Evolutionary conservation across 805 yeast species (phyloP).

Genomic region (Komagataella mondaviorum): DNA sequence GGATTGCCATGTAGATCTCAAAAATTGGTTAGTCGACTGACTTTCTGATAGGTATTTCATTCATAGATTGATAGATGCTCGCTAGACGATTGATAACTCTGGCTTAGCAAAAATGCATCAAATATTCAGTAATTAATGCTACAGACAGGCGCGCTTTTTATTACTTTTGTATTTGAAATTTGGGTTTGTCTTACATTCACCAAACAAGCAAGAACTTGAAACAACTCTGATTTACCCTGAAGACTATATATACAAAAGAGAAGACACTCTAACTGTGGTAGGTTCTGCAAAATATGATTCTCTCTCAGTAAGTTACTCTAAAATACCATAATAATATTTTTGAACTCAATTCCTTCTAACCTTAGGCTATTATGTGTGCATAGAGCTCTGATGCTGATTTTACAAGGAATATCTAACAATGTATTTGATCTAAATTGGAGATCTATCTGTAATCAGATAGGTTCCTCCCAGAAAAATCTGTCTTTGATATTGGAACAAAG

Average conservation of each 20-base stretch:
- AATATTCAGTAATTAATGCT: too few species aligned
- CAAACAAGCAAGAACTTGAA: background rate
- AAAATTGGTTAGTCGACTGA: too few species aligned
- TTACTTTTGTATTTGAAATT: too few species aligned
- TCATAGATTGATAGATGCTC: too few species aligned
- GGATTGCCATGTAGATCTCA: constrained; percentile 1
- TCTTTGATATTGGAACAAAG: background rate
- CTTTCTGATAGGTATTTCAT: too few species aligned
- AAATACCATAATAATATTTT: background rate
- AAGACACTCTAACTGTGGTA: background rate
- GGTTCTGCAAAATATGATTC: background rate
- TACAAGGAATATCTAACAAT: background rate
- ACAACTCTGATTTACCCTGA: background rate
- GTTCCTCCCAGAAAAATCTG: background rate
- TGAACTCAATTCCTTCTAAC: background rate
- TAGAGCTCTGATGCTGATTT: background rate
- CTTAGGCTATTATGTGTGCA: background rate
- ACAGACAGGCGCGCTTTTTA: too few species aligned
- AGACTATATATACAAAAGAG: background rate
- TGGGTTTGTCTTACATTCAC: too few species aligned
- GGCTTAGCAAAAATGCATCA: too few species aligned
- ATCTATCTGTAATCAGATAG: background rate
- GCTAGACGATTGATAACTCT: too few species aligned
- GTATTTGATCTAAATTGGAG: background rate
- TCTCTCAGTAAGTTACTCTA: background rate